Conservation (phyloP, 345 rosid species). For the Citrus medica region DNA sequence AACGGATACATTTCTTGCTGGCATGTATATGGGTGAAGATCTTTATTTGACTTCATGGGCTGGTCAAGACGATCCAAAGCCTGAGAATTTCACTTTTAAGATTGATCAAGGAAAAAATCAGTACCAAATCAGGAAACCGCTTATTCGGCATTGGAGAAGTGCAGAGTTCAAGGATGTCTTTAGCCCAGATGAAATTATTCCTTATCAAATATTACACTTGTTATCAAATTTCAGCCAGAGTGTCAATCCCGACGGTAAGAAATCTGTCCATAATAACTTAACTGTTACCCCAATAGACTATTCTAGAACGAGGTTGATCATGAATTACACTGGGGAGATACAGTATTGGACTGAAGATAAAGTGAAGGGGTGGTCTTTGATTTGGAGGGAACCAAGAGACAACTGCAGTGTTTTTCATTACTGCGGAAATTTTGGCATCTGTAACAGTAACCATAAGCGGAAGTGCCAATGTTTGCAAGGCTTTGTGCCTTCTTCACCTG, state of each 20-base stretch:
- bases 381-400: constrained; percentile 34
- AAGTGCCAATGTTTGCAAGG: constrained; percentile 49
- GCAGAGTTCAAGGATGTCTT: too few species aligned
- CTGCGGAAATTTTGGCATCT: constrained; percentile 43
- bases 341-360: constrained; percentile 13
- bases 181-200: accelerated
- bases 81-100: constrained; percentile 24
- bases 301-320: constrained; percentile 23
- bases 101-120: not conserved
- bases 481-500: constrained; percentile 20
- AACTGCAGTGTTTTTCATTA: constrained; percentile 24
- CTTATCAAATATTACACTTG: too few species aligned
- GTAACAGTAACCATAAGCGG: constrained; percentile 18
- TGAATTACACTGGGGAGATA: constrained; percentile 35
- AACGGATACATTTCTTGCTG: constrained; percentile 40
- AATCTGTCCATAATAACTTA: not conserved
- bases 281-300: not conserved
- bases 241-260: not conserved
- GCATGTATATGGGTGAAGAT: constrained; percentile 25
- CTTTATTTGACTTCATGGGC: constrained; percentile 32
- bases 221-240: constrained; percentile 10
- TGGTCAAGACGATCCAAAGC: constrained; percentile 19
- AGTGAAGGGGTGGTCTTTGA: constrained; percentile 20
- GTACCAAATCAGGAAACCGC: not conserved
- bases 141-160: not conserved